A percentile compares a stretch with the other conserved stretches of the same genome.
phyloP scores from a whole-genome alignment of 345 rosid genomes.

The Toxicodendron radicans region DNA sequence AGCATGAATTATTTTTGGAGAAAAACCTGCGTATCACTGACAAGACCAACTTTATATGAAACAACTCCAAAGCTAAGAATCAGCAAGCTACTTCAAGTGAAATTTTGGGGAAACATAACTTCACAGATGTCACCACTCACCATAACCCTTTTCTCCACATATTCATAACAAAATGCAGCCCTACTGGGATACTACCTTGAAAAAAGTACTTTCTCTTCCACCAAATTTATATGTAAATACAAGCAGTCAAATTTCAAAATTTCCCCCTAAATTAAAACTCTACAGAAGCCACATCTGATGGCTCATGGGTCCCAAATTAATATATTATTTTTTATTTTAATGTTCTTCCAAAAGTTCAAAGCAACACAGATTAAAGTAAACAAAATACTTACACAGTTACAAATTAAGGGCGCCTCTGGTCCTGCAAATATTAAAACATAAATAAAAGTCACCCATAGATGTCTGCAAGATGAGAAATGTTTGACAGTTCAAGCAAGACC shows the following conservation, averaged over 20 bases:
- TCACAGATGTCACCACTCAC: not conserved
- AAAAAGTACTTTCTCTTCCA: not conserved
- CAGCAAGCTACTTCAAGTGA: not conserved
- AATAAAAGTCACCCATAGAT: not conserved
- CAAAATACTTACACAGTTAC: slow-evolving; percentile 70
- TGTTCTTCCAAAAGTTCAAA: not conserved
- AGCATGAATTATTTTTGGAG: not conserved
- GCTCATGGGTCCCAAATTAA: not conserved
- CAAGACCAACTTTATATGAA: not conserved
- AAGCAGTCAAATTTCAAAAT: not conserved
- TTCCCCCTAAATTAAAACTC: not conserved
- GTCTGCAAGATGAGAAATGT: slow-evolving; percentile 14
- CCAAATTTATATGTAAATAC: not conserved
- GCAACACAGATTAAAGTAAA: slow-evolving; percentile 7
- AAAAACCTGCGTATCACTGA: not conserved
- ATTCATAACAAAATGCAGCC: not conserved
- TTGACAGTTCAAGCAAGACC: slow-evolving; percentile 5
- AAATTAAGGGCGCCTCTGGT: slow-evolving; percentile 82
- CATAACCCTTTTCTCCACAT: not conserved
- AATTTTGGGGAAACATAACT: not conserved
- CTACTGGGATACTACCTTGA: not conserved
- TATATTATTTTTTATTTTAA: not conserved
- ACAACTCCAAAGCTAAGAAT: not conserved
- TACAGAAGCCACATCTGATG: not conserved
- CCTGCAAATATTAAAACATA: slow-evolving; percentile 49